phyloP scores from a whole-genome alignment of 257 asterid genomes.

The Rehmannia glutinosa region DNA sequence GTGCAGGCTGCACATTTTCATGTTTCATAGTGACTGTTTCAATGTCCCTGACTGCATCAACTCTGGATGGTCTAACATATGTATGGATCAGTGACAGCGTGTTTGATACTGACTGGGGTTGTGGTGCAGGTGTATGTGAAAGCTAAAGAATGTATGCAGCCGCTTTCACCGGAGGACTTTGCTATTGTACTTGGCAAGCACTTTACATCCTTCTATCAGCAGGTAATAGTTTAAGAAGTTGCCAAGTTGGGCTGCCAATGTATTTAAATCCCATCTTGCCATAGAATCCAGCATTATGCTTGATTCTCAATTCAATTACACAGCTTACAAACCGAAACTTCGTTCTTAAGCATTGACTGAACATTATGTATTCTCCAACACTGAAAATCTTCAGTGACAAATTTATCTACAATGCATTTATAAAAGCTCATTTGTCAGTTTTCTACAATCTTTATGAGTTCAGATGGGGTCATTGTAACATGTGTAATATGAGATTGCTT shows the following conservation, averaged over 20 bases:
- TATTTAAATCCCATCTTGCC: neutral
- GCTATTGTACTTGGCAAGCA: conserved; percentile 88
- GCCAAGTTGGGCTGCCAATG: neutral
- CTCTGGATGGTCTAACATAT: neutral
- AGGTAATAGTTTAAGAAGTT: conserved; percentile 37
- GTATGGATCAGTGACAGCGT: neutral
- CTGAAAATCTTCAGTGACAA: too few species aligned
- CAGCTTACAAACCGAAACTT: neutral
- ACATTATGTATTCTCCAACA: too few species aligned
- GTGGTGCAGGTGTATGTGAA: conserved; percentile 78
- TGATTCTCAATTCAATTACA: neutral
- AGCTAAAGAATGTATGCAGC: conserved; percentile 78
- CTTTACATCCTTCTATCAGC: conserved; percentile 67
- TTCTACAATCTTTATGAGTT: too few species aligned
- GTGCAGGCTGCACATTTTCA: neutral
- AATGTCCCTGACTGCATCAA: neutral
- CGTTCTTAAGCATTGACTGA: too few species aligned
- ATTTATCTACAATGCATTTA: too few species aligned
- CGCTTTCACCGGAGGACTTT: conserved; percentile 72
- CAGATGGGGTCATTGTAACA: too few species aligned
- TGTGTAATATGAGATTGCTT: too few species aligned
- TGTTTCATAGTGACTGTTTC: neutral
- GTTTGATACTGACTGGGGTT: conserved; percentile 9
- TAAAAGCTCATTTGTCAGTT: too few species aligned
- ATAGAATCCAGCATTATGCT: neutral